These are phyloP conservation scores for Tulasnella calospora DNA, from an alignment of 768 basidiomycete genomes.

Conservation along the genomic window DNA sequence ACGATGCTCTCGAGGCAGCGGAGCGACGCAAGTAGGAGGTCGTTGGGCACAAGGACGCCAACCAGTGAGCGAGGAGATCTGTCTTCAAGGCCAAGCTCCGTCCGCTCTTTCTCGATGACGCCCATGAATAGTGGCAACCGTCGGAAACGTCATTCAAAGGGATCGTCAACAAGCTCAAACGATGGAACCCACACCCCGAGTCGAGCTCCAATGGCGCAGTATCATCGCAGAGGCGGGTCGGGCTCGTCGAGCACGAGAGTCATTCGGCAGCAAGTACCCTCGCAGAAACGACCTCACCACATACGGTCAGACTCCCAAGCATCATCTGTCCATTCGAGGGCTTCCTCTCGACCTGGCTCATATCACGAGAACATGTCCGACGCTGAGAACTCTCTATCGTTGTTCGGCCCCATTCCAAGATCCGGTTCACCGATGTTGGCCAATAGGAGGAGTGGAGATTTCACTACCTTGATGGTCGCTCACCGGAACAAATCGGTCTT, in stretches of 20 bases:
- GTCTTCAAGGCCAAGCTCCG: slow-evolving; percentile 75
- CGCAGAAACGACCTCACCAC: slow-evolving; percentile 49
- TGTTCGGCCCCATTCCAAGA: slow-evolving; percentile 46
- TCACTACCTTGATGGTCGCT: slow-evolving; percentile 64
- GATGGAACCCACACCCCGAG: slow-evolving; percentile 50
- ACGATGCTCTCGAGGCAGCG: slow-evolving; percentile 44
- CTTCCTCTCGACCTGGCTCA: slow-evolving; percentile 72
- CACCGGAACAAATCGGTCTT: slow-evolving; percentile 75
- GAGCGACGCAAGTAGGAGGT: slow-evolving; percentile 57
- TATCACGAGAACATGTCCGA: slow-evolving; percentile 70
- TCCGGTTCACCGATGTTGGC: slow-evolving; percentile 37
- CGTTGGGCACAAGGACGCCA: slow-evolving; percentile 76
- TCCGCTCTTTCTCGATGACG: slow-evolving; percentile 65
- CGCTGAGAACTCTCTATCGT: slow-evolving; percentile 49
- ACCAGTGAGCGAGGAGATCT: slow-evolving; percentile 79
- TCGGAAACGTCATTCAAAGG: slow-evolving; percentile 57
- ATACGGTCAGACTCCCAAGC: slow-evolving; percentile 68
- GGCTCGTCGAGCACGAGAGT: slow-evolving; percentile 73
- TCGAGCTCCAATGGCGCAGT: slow-evolving; percentile 35
- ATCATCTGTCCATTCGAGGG: slow-evolving; percentile 69
- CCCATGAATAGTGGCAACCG: slow-evolving; percentile 35
- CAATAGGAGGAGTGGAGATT: slow-evolving; percentile 9
- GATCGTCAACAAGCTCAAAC: slow-evolving; percentile 71
- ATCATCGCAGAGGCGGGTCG: slow-evolving; percentile 74
- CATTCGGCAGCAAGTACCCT: slow-evolving; percentile 55